Evolutionary conservation across 805 yeast genomes (phyloP), one percentile per base, ranked within the genome.

Genomic region (Yarrowia bubula): DNA sequence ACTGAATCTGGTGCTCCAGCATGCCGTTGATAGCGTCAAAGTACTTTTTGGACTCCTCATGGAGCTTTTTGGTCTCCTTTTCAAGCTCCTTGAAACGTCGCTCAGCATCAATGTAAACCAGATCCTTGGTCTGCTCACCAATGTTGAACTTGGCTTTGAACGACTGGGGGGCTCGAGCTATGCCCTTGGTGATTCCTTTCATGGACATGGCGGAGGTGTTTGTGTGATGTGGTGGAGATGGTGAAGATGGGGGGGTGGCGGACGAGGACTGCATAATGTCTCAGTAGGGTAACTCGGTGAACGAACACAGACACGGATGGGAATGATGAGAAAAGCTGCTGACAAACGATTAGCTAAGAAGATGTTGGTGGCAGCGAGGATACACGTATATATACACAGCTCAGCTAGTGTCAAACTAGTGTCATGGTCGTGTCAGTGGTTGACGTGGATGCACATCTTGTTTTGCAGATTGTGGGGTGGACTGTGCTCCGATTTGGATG

Each of bases 41-140:
- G 77, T 95, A 95, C 74, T 96, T 84, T 72, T 88, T 90, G 35
- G 96, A 88, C 77, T 93, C 98, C 42, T 89, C 91, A 71, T 92
- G 88, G 67, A 95, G 81, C 74, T 90, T 89, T 78, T 91, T 90
- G 42, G 98, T 92, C 76, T 92, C 96, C 15, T 78, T 75, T 76
- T 95, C 99, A 71, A 95, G 81, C 74, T 93, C 97, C 74, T 89
- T 89, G 81, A 95, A 95, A 73, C 99, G 84, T 76, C 98, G 85
- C 77, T 95, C 99, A 7, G 99, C 98, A 78, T 95, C 99, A 33
- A 83, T 83, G 76, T 92, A 95, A 13, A 95, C 97, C 0, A 97
- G 85, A 73, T 95, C 99, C 55, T 78, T 81, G n/a, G 92, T 86
- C 48, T 65, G 66, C 41, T 72, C 72, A 60, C 78, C 79, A 90